Conservation (phyloP, 805 yeast species). For the Starmerella potacharoeniae region DNA sequence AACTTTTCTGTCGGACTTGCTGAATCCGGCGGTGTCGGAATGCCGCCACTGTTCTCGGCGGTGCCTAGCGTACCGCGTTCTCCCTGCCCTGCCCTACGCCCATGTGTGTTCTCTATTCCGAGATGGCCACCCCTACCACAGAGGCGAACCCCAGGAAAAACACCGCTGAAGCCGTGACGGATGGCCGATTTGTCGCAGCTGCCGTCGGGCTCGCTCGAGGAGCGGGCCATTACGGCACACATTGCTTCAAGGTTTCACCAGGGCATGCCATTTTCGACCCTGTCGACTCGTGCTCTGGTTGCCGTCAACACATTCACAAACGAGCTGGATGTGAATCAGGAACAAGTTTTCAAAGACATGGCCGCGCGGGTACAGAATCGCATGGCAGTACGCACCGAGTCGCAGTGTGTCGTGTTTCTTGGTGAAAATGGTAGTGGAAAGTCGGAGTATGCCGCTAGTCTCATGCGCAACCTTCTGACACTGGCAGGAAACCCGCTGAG, state of each 20-base stretch:
- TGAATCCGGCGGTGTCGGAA: background rate
- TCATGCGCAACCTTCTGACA: slow-evolving; percentile 27
- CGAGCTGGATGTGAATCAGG: slow-evolving; percentile 31
- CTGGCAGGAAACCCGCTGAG: slow-evolving; percentile 31
- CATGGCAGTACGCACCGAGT: slow-evolving; percentile 29
- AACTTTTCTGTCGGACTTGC: background rate
- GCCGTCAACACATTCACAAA: slow-evolving; percentile 31
- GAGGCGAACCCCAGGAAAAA: background rate
- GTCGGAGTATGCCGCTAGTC: slow-evolving; percentile 29
- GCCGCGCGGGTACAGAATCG: slow-evolving; percentile 32
- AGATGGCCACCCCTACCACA: background rate
- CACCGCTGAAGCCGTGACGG: background rate
- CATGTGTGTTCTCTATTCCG: background rate
- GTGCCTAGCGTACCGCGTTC: background rate
- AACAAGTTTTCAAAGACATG: slow-evolving; percentile 29
- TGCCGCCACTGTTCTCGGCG: background rate
- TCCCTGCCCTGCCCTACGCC: background rate
- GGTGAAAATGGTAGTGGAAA: slow-evolving; percentile 36
- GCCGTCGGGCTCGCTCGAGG: slow-evolving; percentile 30
- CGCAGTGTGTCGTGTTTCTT: slow-evolving; percentile 31
- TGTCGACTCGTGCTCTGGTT: slow-evolving; percentile 31
- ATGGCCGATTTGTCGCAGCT: slow-evolving; percentile 30
- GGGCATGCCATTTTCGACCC: slow-evolving; percentile 32
- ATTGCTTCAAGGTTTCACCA: slow-evolving; percentile 35
- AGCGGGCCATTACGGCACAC: slow-evolving; percentile 34